phyloP scores from a whole-genome alignment of 306 rosid genomes.

The Potentilla sterilis region DNA sequence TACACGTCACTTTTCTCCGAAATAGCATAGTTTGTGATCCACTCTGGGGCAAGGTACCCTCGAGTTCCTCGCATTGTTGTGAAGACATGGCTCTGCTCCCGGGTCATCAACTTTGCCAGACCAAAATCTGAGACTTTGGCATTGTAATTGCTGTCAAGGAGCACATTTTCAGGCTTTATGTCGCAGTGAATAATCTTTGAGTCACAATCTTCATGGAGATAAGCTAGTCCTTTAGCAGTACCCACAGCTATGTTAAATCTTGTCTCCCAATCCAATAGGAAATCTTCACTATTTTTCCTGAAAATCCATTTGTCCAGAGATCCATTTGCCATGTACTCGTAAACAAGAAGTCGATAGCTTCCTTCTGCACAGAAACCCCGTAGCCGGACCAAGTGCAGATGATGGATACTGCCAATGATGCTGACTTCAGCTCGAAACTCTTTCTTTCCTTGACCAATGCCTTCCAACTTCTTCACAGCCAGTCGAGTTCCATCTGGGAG shows the following conservation, averaged over 20 bases:
- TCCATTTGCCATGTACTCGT: slow-evolving; percentile 83
- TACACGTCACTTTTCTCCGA: slow-evolving; percentile 94
- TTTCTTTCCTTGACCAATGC: slow-evolving; percentile 92
- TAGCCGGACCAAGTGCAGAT: slow-evolving; percentile 75
- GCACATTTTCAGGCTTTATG: slow-evolving; percentile 94
- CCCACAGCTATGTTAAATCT: slow-evolving; percentile 81
- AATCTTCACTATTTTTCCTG: slow-evolving; percentile 49
- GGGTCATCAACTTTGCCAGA: slow-evolving; percentile 78
- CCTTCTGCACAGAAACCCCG: slow-evolving; percentile 89
- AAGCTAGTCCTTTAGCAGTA: slow-evolving; percentile 88
- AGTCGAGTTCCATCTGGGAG: slow-evolving; percentile 67
- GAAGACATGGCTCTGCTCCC: slow-evolving; percentile 89
- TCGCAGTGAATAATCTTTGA: slow-evolving; percentile 87
- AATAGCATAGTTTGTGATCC: slow-evolving; percentile 93
- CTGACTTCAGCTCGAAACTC: slow-evolving; percentile 95
- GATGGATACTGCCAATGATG: slow-evolving; percentile 94
- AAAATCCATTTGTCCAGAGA: slow-evolving; percentile 88
- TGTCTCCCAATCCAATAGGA: slow-evolving; percentile 68
- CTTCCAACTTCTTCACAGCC: slow-evolving; percentile 89
- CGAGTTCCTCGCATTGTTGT: slow-evolving; percentile 85
- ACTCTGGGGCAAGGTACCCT: slow-evolving; percentile 91
- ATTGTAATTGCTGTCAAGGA: slow-evolving; percentile 61
- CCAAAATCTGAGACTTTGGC: slow-evolving; percentile 95
- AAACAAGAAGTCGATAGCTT: slow-evolving; percentile 69
- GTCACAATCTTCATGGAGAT: slow-evolving; percentile 89